Conservation (phyloP, 371 early-diverging fungal genomes). For the Capniomyces stellatus region DNA sequence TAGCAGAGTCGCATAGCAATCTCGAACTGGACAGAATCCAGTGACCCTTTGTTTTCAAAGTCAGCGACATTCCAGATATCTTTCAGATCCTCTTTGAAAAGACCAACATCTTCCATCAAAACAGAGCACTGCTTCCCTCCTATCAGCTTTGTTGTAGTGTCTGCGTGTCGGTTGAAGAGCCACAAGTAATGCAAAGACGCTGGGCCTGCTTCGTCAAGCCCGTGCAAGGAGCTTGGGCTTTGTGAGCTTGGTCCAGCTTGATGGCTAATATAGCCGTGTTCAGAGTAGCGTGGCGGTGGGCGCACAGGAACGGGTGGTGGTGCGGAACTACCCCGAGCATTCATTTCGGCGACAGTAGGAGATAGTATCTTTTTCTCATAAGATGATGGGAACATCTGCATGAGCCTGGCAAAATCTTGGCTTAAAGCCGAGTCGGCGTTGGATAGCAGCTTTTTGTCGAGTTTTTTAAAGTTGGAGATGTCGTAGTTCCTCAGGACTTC, state of each 20-base stretch:
- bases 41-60: constrained; percentile 19
- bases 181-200: constrained; percentile 11
- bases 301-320: not conserved
- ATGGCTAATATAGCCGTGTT: not conserved
- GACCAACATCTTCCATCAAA: constrained; percentile 13
- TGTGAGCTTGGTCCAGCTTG: not conserved
- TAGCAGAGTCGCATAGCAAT: constrained; percentile 25
- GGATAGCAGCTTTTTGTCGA: constrained; percentile 39
- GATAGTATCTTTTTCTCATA: not conserved
- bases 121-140: constrained; percentile 7
- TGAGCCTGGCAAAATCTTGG: constrained; percentile 19
- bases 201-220: constrained; percentile 1
- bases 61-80: constrained; percentile 18
- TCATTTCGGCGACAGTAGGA: not conserved
- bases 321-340: not conserved
- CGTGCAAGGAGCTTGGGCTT: not conserved
- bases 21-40: constrained; percentile 26
- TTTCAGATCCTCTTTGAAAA: constrained; percentile 12
- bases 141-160: constrained; percentile 14
- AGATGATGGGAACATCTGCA: constrained; percentile 21
- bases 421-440: constrained; percentile 35
- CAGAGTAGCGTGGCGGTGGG: not conserved
- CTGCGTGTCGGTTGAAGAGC: constrained; percentile 14
- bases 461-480: constrained; percentile 53
- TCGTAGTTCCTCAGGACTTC: constrained; percentile 43